Conservation (phyloP, 108 stramenopile genomes). For the Aureococcus anophagefferens region DNA sequence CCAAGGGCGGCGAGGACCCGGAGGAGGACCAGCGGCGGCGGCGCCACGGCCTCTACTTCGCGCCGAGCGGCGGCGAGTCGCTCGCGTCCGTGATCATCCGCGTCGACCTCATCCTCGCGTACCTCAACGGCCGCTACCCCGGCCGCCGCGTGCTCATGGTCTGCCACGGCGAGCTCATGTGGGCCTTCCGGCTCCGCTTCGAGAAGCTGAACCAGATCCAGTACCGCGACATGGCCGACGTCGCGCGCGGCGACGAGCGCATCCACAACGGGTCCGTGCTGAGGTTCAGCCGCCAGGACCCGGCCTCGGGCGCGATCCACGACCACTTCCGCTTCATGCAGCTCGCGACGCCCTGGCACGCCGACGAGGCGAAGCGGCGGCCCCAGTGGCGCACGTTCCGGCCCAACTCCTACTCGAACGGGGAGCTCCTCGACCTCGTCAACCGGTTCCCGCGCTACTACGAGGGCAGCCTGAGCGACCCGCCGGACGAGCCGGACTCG, state of each 20-base stretch:
- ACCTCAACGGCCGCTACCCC: not conserved
- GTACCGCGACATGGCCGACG: not conserved
- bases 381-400: not conserved
- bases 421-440: not conserved
- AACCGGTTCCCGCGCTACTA: not conserved
- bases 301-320: not conserved
- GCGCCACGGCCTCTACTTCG: not conserved
- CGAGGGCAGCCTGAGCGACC: not conserved
- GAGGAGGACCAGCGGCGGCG: not conserved
- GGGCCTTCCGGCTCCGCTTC: not conserved
- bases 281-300: not conserved
- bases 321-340: not conserved
- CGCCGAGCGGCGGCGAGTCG: not conserved
- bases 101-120: not conserved
- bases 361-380: not conserved
- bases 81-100: not conserved
- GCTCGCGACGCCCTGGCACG: not conserved
- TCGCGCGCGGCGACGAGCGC: not conserved
- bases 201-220: not conserved
- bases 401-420: not conserved
- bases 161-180: not conserved
- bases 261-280: not conserved
- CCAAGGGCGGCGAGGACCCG: not conserved
- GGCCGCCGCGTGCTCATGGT: not conserved
- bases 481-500: too few species aligned